A percentile compares a stretch with the other conserved stretches of the same genome.
These are phyloP conservation scores for Peronospora belbahrii DNA, from an alignment of 352 stramenopile species.

Conservation along the genomic window DNA sequence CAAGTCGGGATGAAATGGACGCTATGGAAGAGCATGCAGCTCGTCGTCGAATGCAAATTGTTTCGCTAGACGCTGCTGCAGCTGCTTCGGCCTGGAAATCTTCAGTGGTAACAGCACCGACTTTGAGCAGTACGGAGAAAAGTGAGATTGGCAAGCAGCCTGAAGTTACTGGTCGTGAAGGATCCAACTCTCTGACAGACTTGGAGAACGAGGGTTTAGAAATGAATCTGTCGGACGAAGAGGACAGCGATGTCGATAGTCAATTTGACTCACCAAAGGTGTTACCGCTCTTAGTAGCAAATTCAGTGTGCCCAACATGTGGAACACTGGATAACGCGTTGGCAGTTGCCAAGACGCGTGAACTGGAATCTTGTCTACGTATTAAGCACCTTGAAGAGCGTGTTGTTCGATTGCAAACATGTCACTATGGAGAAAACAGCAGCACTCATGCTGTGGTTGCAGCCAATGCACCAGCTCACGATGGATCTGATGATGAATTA, in stretches of 20 bases:
- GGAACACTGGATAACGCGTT: slow-evolving; percentile 29
- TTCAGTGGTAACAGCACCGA: slow-evolving; percentile 16
- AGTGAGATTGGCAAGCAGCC: slow-evolving; percentile 16
- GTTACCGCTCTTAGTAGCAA: slow-evolving; percentile 13
- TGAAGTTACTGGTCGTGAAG: slow-evolving; percentile 27
- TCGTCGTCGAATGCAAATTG: slow-evolving; percentile 29
- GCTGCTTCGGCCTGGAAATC: slow-evolving; percentile 19
- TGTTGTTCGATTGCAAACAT: slow-evolving; percentile 12
- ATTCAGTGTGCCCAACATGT: slow-evolving; percentile 20
- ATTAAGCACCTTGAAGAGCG: slow-evolving; percentile 32
- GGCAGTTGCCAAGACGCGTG: slow-evolving; percentile 20
- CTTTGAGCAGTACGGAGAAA: slow-evolving; percentile 7
- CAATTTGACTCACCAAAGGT: slow-evolving; percentile 15
- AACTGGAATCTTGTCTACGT: slow-evolving; percentile 23
- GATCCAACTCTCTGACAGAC: slow-evolving; percentile 13
- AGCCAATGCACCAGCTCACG: not conserved
- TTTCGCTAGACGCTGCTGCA: slow-evolving; percentile 29
- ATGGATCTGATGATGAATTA: not conserved
- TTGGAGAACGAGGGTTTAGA: slow-evolving; percentile 22
- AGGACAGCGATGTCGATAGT: slow-evolving; percentile 17
- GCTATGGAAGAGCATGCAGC: slow-evolving; percentile 30
- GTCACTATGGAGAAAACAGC: slow-evolving; percentile 6
- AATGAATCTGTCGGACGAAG: slow-evolving; percentile 24
- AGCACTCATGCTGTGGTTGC: slow-evolving; percentile 1
- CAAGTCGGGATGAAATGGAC: slow-evolving; percentile 31